phyloP scores from a whole-genome alignment of 2,329 filamentous ascomycete species.

The Cladosporium colombiae region DNA sequence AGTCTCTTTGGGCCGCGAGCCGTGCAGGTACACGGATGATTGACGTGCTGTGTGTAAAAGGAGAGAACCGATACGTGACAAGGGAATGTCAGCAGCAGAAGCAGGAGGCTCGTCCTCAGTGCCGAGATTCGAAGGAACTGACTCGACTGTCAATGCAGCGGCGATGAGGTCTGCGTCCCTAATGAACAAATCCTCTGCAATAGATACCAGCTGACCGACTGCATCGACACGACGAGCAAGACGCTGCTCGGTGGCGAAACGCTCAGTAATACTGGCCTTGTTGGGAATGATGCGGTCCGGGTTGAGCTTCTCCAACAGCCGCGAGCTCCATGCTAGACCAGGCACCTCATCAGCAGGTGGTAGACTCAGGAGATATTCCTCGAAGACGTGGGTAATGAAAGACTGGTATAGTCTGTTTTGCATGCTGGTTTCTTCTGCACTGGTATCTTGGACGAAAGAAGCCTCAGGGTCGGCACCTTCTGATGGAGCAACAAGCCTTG shows the following conservation, averaged over 20 bases:
- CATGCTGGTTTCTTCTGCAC: conserved; percentile 59
- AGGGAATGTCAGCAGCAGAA: conserved; percentile 54
- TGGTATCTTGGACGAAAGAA: conserved; percentile 44
- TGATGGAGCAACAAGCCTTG: conserved; percentile 3
- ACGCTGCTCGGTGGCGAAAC: conserved; percentile 64
- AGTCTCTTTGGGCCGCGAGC: conserved; percentile 39
- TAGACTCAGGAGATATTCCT: conserved; percentile 67
- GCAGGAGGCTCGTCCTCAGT: conserved; percentile 58
- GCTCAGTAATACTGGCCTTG: conserved; percentile 61
- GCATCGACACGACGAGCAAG: conserved; percentile 64
- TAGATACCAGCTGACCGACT: conserved; percentile 70
- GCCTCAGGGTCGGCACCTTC: conserved; percentile 59
- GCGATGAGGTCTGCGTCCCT: conserved; percentile 50
- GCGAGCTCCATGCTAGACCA: conserved; percentile 52
- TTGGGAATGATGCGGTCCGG: conserved; percentile 65
- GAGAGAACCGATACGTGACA: conserved; percentile 58
- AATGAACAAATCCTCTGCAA: conserved; percentile 60
- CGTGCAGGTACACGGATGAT: conserved; percentile 52
- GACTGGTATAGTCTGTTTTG: conserved; percentile 68
- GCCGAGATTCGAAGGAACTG: conserved; percentile 41
- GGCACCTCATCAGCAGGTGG: conserved; percentile 47
- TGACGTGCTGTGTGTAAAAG: conserved; percentile 56
- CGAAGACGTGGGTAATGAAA: conserved; percentile 75
- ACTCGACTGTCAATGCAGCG: conserved; percentile 43
- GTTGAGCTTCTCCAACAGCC: conserved; percentile 68